Conservation (phyloP, 345 rosid genomes). For the Ricinus communis region DNA sequence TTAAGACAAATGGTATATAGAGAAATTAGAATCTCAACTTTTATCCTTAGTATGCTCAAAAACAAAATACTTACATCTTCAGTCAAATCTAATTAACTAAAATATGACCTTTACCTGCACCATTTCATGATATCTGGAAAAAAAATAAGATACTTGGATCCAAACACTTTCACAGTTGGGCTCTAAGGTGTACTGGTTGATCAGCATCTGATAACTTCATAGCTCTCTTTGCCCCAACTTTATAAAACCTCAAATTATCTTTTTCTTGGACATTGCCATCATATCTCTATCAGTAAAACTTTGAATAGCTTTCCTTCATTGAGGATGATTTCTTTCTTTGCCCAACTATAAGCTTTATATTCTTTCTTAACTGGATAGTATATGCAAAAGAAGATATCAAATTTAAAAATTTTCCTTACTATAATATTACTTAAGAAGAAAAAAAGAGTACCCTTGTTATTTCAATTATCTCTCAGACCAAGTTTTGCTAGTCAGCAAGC, state of each 20-base stretch:
- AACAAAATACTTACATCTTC: conserved; percentile 28
- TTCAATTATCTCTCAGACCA: conserved; percentile 31
- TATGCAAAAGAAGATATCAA: conserved; percentile 62
- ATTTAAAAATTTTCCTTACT: conserved; percentile 41
- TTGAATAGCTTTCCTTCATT: conserved; percentile 68
- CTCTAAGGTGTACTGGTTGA: conserved; percentile 51
- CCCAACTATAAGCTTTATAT: conserved; percentile 63
- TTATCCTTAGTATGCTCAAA: conserved; percentile 23
- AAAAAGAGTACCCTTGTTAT: conserved; percentile 30
- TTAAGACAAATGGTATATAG: neutral
- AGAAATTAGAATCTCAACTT: conserved; percentile 14
- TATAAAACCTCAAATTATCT: conserved; percentile 52
- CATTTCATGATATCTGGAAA: conserved; percentile 43
- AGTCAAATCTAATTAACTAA: conserved; percentile 35
- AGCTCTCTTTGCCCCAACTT: conserved; percentile 67
- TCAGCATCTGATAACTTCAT: conserved; percentile 61
- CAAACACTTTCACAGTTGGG: conserved; percentile 48
- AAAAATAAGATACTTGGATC: conserved; percentile 50
- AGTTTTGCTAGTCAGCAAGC: conserved; percentile 36
- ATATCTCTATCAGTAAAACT: conserved; percentile 59
- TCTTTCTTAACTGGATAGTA: conserved; percentile 73
- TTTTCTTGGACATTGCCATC: conserved; percentile 54
- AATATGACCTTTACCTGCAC: conserved; percentile 59
- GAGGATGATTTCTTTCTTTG: conserved; percentile 70
- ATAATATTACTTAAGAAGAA: conserved; percentile 25